These are phyloP conservation scores for Aspergillus fischeri DNA, from an alignment of 2,329 filamentous ascomycete species.

Conservation along the genomic window DNA sequence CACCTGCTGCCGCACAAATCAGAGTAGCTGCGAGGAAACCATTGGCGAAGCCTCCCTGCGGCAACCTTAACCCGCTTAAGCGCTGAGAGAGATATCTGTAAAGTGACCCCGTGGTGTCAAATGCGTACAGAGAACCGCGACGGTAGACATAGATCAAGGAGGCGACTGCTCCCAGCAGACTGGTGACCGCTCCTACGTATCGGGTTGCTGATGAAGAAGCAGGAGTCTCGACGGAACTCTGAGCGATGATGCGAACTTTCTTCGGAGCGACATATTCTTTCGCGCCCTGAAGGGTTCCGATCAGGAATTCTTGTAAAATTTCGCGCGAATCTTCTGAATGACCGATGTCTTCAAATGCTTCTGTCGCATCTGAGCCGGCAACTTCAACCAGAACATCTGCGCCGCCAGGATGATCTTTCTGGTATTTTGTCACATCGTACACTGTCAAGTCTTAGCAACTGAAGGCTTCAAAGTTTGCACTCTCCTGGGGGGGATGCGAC, in stretches of 20 bases:
- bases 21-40: slow-evolving; percentile 18
- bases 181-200: slow-evolving; percentile 24
- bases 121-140: background rate
- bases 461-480: background rate
- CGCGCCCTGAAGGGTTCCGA: slow-evolving; percentile 21
- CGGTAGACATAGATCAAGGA: slow-evolving; percentile 30
- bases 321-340: slow-evolving; percentile 44
- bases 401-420: slow-evolving; percentile 54
- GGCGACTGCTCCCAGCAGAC: slow-evolving; percentile 24
- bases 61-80: background rate
- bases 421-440: slow-evolving; percentile 55
- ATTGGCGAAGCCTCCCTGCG: slow-evolving; percentile 14
- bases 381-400: slow-evolving; percentile 35
- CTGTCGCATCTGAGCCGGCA: slow-evolving; percentile 40
- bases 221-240: slow-evolving; percentile 2
- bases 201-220: slow-evolving; percentile 16
- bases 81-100: too few relatives aligned
- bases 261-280: slow-evolving; percentile 10
- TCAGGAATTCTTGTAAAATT: slow-evolving; percentile 29
- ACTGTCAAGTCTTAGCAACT: slow-evolving; percentile 35
- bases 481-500: background rate
- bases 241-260: slow-evolving; percentile 15
- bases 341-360: slow-evolving; percentile 38
- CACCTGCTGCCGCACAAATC: slow-evolving; percentile 7
- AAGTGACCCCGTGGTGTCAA: too few relatives aligned